phyloP scores from a whole-genome alignment of 2,329 filamentous ascomycete genomes.

The Microcyclosporella mali region DNA sequence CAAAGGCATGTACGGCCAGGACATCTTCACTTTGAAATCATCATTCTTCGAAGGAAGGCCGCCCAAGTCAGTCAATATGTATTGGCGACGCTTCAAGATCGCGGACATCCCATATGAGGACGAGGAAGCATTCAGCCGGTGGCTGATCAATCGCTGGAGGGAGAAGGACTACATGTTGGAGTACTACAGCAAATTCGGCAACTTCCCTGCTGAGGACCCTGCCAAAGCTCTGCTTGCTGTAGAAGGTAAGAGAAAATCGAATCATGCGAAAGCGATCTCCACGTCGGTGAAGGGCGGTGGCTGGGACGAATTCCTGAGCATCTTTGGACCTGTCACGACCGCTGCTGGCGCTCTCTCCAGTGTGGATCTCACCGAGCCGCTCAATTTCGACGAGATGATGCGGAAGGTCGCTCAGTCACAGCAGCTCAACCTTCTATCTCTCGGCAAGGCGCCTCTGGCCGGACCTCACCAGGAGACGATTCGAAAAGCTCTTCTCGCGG shows the following conservation, averaged over 20 bases:
- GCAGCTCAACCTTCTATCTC: constrained; percentile 25
- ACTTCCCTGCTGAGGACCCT: constrained; percentile 65
- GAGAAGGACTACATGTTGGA: constrained; percentile 90
- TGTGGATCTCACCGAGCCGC: constrained; percentile 36
- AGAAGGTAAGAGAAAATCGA: constrained; percentile 32
- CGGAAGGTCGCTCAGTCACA: constrained; percentile 31
- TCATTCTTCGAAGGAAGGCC: constrained; percentile 84
- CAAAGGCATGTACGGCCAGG: constrained; percentile 77
- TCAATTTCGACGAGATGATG: constrained; percentile 33
- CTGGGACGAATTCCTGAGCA: constrained; percentile 48
- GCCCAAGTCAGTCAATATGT: constrained; percentile 92
- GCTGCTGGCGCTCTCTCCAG: constrained; percentile 44
- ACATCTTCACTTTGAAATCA: constrained; percentile 78
- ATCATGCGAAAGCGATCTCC: constrained; percentile 41
- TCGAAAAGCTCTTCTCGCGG: constrained; percentile 26
- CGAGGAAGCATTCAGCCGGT: constrained; percentile 68
- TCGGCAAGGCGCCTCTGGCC: constrained; percentile 23
- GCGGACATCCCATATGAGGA: constrained; percentile 74
- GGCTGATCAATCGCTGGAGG: constrained; percentile 80
- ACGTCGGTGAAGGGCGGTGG: constrained; percentile 46
- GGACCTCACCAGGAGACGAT: constrained; percentile 28
- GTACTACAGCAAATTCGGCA: constrained; percentile 64
- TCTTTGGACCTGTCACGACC: constrained; percentile 47
- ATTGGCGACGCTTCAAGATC: constrained; percentile 82
- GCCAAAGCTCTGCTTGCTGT: constrained; percentile 33